These are phyloP conservation scores for Stentor coeruleus DNA, from an alignment of 73 alveolate genomes.

Conservation along the genomic window DNA sequence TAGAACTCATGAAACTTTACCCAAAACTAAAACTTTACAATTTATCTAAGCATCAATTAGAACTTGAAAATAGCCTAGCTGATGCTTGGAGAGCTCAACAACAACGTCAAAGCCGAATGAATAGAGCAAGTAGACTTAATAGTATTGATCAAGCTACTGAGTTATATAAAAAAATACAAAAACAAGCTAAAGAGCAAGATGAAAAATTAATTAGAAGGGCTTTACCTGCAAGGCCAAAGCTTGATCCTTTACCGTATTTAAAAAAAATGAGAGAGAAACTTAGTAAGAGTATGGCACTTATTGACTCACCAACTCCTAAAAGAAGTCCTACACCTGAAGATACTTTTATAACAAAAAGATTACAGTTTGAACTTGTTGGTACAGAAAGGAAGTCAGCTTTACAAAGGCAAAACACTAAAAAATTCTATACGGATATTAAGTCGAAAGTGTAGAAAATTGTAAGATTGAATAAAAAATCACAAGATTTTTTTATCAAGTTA, in stretches of 20 bases:
- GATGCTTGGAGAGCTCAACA: conserved; percentile 20
- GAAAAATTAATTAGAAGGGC: not conserved
- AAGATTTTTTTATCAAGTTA: too few relatives aligned
- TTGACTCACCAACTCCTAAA: not conserved
- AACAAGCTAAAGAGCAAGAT: not conserved
- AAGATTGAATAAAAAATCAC: too few relatives aligned
- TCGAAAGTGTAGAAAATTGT: not conserved
- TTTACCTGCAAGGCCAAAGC: not conserved
- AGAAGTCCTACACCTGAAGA: not conserved
- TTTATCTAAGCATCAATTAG: not conserved
- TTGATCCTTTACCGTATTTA: conserved; percentile 19
- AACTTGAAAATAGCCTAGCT: not conserved
- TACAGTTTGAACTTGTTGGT: not conserved
- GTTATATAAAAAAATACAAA: too few relatives aligned
- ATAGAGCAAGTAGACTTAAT: not conserved
- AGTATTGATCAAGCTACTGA: not conserved
- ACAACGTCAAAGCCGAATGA: not conserved
- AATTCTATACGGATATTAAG: not conserved
- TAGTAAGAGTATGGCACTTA: not conserved
- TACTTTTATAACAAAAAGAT: not conserved
- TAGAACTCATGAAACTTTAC: not conserved
- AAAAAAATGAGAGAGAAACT: not conserved
- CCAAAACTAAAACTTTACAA: conserved; percentile 7
- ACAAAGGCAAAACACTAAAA: not conserved
- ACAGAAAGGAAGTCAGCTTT: not conserved